Base-by-base conservation (phyloP, 2,329 filamentous ascomycete genomes). In the Aspergillus pseudonomiae region DNA sequence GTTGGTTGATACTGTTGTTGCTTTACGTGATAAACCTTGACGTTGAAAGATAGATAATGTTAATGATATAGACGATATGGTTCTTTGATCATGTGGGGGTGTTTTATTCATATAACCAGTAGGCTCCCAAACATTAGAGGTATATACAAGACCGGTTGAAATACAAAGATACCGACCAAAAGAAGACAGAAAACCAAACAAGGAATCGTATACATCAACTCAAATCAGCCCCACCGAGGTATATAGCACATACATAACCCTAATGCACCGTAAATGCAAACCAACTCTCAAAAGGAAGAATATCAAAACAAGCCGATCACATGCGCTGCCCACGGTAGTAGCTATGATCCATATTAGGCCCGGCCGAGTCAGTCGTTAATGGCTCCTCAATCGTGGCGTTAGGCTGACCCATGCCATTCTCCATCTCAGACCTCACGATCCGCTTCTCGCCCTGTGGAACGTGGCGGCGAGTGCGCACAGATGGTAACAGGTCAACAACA, bases 401-500 rank as follows among this genome's bases (percentile, higher is more conserved):
- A 16, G 57, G 50, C n/a, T 65, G 63, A 4, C 68, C 64, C 28
- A 62, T 55, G 12, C 64, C 59, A 24, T 61, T 57, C 30, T 63
- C 67, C 16, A 58, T 52, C 16, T 72, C 61, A 21, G 63, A 48
- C 69, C 74, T 73, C 24, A 72, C 69, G 36, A 75, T 28, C 24
- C 68, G 68, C 65, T 78, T 78, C 63, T 80, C 75, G 34, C 79
- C 80, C 59, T 82, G 80, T 0, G 80, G 79, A 6, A 80, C 62
- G 58, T 78, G 79, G 68, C 80, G 75, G 67, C 85, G 87, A 12
- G 88, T 91, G 65, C 85, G 82, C 2, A 91, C 82, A 12, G 92
- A 92, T 0, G 95, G 95, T 67, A 91, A 84, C 57, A 99, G 87
- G 79, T 99, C 94, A 75, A 97, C 84, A 73, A 90, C 85, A 82